Percentiles rank a stretch among this genome's conserved stretches.
Conservation (phyloP, 805 yeast species). For the Candida quercuum region DNA sequence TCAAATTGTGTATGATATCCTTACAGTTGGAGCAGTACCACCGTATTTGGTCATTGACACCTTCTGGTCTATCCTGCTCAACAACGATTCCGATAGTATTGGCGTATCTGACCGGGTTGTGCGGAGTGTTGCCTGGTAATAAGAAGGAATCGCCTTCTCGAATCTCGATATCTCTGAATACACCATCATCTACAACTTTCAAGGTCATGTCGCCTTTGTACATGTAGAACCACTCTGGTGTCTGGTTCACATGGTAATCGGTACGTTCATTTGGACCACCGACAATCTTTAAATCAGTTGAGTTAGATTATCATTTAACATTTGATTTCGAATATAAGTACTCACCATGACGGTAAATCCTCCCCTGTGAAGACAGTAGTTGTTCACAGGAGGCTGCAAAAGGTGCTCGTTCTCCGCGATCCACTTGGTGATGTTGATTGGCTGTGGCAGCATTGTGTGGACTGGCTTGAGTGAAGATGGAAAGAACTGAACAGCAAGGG, state of each 20-base stretch:
- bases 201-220: slow-evolving; percentile 82
- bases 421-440: slow-evolving; percentile 80
- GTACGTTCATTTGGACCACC: slow-evolving; percentile 96
- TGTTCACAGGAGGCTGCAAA: slow-evolving; percentile 88
- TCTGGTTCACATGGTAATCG: slow-evolving; percentile 88
- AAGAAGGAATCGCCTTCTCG: slow-evolving; percentile 86
- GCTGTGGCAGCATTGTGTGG: slow-evolving; percentile 42
- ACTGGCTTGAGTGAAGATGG: no score
- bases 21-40: slow-evolving; percentile 83
- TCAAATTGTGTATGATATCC: slow-evolving; percentile 58
- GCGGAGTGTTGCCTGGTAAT: slow-evolving; percentile 82
- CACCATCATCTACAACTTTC: slow-evolving; percentile 75
- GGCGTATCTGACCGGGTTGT: slow-evolving; percentile 82
- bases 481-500: no score
- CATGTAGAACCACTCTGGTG: slow-evolving; percentile 92
- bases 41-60: slow-evolving; percentile 63
- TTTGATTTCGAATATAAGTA: neutral
- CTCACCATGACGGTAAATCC: slow-evolving; percentile 83
- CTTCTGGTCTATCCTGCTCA: slow-evolving; percentile 85
- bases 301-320: no score
- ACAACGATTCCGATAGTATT: slow-evolving; percentile 87
- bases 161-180: slow-evolving; percentile 68
- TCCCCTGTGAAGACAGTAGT: slow-evolving; percentile 83
- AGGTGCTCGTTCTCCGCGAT: slow-evolving; percentile 67
- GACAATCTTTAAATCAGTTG: slow-evolving; percentile 44